Evolutionary conservation across 164 flowering plant species (phyloP), one percentile per base, ranked within the genome.

Genomic region (Buxus sempervirens): DNA sequence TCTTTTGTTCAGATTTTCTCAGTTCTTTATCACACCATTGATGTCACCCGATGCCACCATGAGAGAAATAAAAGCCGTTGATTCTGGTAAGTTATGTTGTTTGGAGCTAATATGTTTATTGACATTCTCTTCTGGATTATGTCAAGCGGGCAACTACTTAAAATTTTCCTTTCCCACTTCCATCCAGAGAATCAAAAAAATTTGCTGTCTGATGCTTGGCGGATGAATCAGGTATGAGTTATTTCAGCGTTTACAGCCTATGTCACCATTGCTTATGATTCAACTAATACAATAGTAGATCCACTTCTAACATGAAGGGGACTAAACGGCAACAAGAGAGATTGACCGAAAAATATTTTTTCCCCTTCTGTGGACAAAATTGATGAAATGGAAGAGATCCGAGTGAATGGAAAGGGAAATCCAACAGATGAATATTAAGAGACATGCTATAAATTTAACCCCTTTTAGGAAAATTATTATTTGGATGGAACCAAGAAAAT

Each of bases 21-120:
- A 95, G 75, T 95, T 95, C 73, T 95, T 95, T 76, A 81, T 89
- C 65, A 91, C 82, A 70, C 98, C 98, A 36, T 72, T 95, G 80
- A 95, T 95, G 98, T 86, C 97, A 66, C 82, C 94, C 68, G 97
- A 95, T 87, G 98, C 97, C 70, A 91, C 98, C 49, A 83, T 26
- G 58, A 85, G 98, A 70, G 98, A 95, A 79, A 91, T 95, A 60
- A 90, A 95, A 81, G 98, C 97, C 19, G 98, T 94, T 69, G 97
- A 94, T 81, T 94, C 98, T 81, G 98, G 97, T 95, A 71, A 74
- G 49, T 69, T 55, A 25, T 54, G 12, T 32, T 41, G 16, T 70
- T 60, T 28, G 12, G 2, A 36, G 58, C 56, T 68, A 6, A 22
- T 60, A 53, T 32, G 23, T 24, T 24, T 9, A 1, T 12, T 45